Percentiles rank a stretch among this genome's conserved stretches.
Evolutionary conservation across 176 grass and related monocot species (phyloP).

Genomic region (Ampelocalamus luodianensis): DNA sequence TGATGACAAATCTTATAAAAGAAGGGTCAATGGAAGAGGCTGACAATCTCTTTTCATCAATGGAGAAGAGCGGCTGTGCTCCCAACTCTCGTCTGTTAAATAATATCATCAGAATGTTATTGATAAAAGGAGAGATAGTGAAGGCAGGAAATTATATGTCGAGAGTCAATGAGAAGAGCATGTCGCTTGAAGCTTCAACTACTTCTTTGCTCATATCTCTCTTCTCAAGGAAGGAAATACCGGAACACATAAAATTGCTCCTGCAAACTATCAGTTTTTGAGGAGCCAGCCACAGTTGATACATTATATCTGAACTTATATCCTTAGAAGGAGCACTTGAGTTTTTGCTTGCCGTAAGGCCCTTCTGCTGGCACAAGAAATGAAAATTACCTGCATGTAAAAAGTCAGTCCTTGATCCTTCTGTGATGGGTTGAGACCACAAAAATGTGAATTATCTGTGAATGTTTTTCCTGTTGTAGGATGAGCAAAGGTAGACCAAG

Average conservation of each 20-base stretch:
- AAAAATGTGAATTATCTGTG: neutral
- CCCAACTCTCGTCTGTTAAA: neutral
- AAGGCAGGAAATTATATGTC: neutral
- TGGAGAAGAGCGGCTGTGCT: neutral
- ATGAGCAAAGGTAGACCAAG: no score
- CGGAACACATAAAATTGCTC: neutral
- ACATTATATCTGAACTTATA: neutral
- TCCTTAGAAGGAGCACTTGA: neutral
- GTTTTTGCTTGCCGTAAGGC: neutral
- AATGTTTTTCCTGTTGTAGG: neutral
- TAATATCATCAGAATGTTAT: neutral
- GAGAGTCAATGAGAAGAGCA: neutral
- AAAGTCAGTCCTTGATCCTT: neutral
- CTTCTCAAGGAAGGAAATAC: neutral
- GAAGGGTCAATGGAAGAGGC: constrained; percentile 15
- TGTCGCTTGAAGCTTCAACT: neutral
- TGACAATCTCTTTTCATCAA: neutral
- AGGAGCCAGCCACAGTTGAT: neutral
- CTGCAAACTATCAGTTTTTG: neutral
- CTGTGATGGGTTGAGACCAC: neutral
- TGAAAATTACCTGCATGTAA: neutral
- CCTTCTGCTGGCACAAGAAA: neutral
- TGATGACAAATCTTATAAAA: constrained; percentile 31
- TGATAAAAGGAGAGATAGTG: neutral
- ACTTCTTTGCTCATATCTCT: neutral